phyloP scores from a whole-genome alignment of 441 rosid genomes.

The Croton laevigatus region DNA sequence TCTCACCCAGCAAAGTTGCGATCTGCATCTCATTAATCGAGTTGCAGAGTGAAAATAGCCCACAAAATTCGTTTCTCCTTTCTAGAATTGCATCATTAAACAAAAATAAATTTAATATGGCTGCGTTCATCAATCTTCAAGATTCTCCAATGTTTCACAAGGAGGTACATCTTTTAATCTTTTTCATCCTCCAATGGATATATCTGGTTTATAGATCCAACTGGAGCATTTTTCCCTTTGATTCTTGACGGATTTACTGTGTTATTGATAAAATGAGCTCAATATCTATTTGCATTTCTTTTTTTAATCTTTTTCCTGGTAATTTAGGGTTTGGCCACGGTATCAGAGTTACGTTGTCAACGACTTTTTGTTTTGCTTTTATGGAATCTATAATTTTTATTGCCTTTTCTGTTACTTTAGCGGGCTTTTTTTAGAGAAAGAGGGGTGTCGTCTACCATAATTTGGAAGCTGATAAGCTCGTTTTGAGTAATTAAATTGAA shows the following conservation, averaged over 20 bases:
- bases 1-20: too few species aligned
- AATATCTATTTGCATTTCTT: neutral
- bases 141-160: slow-evolving; percentile 91
- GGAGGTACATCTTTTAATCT: slow-evolving; percentile 41
- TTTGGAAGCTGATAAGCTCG: neutral
- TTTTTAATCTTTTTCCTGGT: neutral
- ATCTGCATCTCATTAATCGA: too few species aligned
- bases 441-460: neutral
- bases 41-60: too few species aligned
- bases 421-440: neutral
- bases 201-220: neutral
- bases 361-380: neutral
- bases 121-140: slow-evolving; percentile 64
- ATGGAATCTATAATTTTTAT: neutral
- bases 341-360: neutral
- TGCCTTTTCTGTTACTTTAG: neutral
- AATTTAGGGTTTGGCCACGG: neutral
- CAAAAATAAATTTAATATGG: slow-evolving; percentile 33
- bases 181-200: neutral
- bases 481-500: too few species aligned
- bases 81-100: neutral
- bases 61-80: too few species aligned
- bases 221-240: neutral
- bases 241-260: neutral
- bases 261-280: neutral